A percentile compares a stretch with the other conserved stretches of the same genome.
Conservation (phyloP, 306 rosid genomes). For the Ceratonia siliqua region DNA sequence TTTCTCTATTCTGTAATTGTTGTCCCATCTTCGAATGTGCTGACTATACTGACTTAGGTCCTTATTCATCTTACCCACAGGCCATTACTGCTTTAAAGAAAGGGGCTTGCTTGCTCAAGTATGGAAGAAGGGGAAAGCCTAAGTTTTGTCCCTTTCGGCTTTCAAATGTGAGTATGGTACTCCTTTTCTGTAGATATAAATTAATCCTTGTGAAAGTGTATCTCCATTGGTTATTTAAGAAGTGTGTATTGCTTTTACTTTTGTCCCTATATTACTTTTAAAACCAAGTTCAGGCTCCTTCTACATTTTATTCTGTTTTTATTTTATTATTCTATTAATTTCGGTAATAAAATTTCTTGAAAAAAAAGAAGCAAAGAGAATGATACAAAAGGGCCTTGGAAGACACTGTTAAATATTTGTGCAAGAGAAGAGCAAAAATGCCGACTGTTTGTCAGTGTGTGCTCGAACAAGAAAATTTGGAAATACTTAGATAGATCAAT, state of each 20-base stretch:
- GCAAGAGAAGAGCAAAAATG: conserved; percentile 3
- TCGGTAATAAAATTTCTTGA: conserved; percentile 21
- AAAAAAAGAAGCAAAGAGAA: conserved; percentile 2
- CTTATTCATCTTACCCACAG: conserved; percentile 53
- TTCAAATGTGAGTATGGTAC: conserved; percentile 76
- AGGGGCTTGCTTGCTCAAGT: conserved; percentile 94
- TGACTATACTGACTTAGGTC: conserved; percentile 32
- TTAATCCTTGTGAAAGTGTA: conserved; percentile 7
- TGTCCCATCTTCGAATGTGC: conserved; percentile 20
- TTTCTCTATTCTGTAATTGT: conserved; percentile 22
- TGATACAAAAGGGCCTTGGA: not conserved
- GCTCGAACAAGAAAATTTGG: not conserved
- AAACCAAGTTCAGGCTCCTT: conserved; percentile 20
- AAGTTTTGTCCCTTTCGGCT: conserved; percentile 95
- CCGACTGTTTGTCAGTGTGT: not conserved
- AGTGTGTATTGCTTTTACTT: conserved; percentile 4
- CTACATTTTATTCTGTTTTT: conserved; percentile 25
- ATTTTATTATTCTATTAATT: conserved; percentile 3
- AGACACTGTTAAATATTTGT: conserved; percentile 26
- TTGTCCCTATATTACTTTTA: not conserved
- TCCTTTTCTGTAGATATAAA: conserved; percentile 27
- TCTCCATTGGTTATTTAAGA: not conserved
- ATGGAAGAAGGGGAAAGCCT: conserved; percentile 99
- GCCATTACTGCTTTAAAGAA: conserved; percentile 97
- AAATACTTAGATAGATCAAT: conserved; percentile 20